These are phyloP conservation scores for Silene noctiflora DNA, from an alignment of 179 eudicot species.

Conservation along the genomic window DNA sequence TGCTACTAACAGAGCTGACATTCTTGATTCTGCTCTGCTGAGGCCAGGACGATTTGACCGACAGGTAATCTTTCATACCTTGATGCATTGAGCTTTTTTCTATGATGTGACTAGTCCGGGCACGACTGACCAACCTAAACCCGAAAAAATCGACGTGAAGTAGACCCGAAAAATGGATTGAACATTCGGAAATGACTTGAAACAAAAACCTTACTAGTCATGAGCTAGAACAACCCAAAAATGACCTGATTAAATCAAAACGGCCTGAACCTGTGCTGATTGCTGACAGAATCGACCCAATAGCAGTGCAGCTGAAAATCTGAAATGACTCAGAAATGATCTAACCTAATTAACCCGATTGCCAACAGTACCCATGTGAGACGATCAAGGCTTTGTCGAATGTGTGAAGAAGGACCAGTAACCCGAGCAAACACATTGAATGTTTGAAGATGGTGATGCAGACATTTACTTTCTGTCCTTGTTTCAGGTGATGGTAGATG, in stretches of 20 bases:
- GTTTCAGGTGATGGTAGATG: conserved; percentile 78
- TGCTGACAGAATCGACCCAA: neutral
- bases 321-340: neutral
- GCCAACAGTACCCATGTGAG: neutral
- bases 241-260: neutral
- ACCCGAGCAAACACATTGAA: neutral
- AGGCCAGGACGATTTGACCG: conserved; percentile 96
- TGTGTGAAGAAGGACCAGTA: neutral
- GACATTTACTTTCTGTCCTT: conserved; percentile 4
- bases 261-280: neutral
- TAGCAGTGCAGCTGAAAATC: neutral
- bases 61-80: conserved; percentile 44
- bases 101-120: neutral
- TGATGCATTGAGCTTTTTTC: neutral
- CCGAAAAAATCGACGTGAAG: neutral
- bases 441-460: neutral
- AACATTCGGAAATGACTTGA: neutral
- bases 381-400: neutral
- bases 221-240: neutral
- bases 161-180: neutral
- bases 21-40: conserved; percentile 87
- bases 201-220: neutral
- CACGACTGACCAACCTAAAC: neutral
- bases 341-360: neutral
- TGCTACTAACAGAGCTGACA: conserved; percentile 93